A percentile compares a stretch with the other conserved stretches of the same genome.
Evolutionary conservation across 306 rosid genomes (phyloP).

Genomic region (Casuarina equisetifolia): DNA sequence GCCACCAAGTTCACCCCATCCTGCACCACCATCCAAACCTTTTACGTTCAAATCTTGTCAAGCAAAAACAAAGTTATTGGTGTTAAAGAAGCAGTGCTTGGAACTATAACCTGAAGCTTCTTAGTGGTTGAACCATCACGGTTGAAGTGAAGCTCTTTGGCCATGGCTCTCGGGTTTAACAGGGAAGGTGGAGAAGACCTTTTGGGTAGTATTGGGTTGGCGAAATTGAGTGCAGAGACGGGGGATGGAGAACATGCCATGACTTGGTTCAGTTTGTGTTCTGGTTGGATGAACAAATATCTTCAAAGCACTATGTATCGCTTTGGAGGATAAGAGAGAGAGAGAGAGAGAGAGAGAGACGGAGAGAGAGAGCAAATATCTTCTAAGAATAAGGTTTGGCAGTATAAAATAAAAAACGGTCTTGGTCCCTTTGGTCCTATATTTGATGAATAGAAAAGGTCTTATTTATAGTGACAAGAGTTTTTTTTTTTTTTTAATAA

Average conservation of each 20-base stretch:
- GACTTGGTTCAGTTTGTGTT: conserved; percentile 19
- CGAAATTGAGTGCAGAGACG: conserved; percentile 52
- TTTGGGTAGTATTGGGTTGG: conserved; percentile 47
- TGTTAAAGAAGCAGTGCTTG: conserved; percentile 5
- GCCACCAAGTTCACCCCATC: conserved; percentile 88
- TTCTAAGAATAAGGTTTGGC: conserved; percentile 34
- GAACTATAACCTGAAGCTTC: conserved; percentile 60
- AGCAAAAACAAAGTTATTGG: conserved; percentile 17
- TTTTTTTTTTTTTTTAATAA: too few species aligned
- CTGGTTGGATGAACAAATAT: not conserved
- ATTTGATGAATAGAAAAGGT: too few species aligned
- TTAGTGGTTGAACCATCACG: conserved; percentile 67
- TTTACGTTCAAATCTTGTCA: conserved; percentile 4
- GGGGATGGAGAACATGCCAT: conserved; percentile 71
- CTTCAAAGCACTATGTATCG: not conserved
- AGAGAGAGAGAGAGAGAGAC: not conserved
- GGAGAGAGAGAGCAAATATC: conserved; percentile 19
- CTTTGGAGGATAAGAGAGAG: conserved; percentile 39
- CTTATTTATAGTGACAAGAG: too few species aligned
- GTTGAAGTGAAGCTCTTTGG: conserved; percentile 77
- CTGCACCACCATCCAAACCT: conserved; percentile 42
- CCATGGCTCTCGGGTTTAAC: conserved; percentile 46
- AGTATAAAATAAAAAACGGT: conserved; percentile 2
- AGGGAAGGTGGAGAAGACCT: conserved; percentile 33
- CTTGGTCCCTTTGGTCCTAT: too few species aligned